Conservation (phyloP, 1,139 yeast genomes). For the Hyphopichia khmerensis region DNA sequence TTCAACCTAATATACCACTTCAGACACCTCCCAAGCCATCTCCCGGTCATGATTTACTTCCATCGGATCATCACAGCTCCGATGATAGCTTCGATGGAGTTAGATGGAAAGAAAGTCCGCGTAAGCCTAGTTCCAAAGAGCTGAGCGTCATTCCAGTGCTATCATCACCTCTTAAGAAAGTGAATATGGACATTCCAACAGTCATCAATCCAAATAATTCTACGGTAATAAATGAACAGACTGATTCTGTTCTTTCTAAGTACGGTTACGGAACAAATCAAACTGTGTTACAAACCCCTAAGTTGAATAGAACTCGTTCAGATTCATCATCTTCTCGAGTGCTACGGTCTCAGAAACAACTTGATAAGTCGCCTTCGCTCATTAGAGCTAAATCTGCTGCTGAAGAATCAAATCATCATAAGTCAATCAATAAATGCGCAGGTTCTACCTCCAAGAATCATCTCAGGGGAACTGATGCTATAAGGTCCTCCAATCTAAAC, state of each 20-base stretch:
- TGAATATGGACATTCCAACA: conserved; percentile 6
- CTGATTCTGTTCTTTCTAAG: conserved; percentile 37
- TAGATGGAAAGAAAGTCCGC: conserved; percentile 41
- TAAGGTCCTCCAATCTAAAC: conserved; percentile 14
- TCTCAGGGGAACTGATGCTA: background rate
- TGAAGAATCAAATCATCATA: background rate
- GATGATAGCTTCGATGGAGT: conserved; percentile 50
- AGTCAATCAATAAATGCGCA: no score
- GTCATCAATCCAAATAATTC: conserved; percentile 10
- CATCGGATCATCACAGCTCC: conserved; percentile 30
- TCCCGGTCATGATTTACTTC: background rate
- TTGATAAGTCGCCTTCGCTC: conserved; percentile 19
- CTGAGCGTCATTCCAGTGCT: conserved; percentile 11
- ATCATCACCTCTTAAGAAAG: conserved; percentile 39
- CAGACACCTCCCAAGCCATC: conserved; percentile 3
- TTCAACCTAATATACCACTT: background rate
- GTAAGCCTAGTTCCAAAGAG: conserved; percentile 6
- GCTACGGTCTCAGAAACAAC: conserved; percentile 3
- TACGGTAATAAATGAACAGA: conserved; percentile 28
- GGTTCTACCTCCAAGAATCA: no score
- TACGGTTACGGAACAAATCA: conserved; percentile 35
- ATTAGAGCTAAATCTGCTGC: conserved; percentile 31
- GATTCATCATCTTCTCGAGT: conserved; percentile 20
- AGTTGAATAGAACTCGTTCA: conserved; percentile 24
- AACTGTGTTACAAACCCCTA: conserved; percentile 24